A percentile compares a stretch with the other conserved stretches of the same genome.
phyloP scores from a whole-genome alignment of 2,329 filamentous ascomycete genomes.

The Pseudonectria foliicola region DNA sequence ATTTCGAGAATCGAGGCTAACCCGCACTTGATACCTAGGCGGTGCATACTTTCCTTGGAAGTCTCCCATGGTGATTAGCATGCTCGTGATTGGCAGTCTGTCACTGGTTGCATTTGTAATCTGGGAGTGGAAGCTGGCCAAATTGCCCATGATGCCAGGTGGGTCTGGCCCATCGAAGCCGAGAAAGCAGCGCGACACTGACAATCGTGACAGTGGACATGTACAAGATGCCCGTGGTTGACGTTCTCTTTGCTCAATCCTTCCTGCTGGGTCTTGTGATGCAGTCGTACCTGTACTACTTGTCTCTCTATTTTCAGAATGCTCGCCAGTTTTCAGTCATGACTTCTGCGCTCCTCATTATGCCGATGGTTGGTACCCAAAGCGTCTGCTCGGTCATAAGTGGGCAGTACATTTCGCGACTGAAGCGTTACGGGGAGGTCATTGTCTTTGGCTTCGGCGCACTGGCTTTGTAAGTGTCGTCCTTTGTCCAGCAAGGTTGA shows the following conservation, averaged over 20 bases:
- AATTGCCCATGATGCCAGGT: conserved; percentile 66
- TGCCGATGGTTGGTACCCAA: conserved; percentile 43
- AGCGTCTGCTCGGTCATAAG: conserved; percentile 38
- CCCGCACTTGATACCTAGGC: conserved; percentile 9
- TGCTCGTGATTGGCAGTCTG: conserved; percentile 61
- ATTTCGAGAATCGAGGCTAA: too few species aligned
- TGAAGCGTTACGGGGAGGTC: conserved; percentile 51
- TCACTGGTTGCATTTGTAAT: conserved; percentile 56
- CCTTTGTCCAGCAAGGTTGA: neutral
- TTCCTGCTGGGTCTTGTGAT: conserved; percentile 55
- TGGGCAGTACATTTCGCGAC: conserved; percentile 51
- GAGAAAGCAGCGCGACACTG: neutral
- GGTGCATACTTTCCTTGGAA: conserved; percentile 43
- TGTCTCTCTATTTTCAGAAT: conserved; percentile 57
- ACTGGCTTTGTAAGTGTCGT: conserved; percentile 26
- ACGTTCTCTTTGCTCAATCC: conserved; percentile 49
- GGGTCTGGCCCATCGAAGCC: neutral
- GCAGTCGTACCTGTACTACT: conserved; percentile 52
- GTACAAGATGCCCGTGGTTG: conserved; percentile 46
- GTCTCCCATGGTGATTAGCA: conserved; percentile 62
- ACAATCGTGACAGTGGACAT: conserved; percentile 33
- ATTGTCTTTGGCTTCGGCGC: conserved; percentile 38
- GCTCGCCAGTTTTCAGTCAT: conserved; percentile 29
- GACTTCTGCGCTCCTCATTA: conserved; percentile 44
- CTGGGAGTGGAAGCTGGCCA: conserved; percentile 63